These are phyloP conservation scores for Blastobotrys americana DNA, from an alignment of 805 yeast species.

Conservation along the genomic window DNA sequence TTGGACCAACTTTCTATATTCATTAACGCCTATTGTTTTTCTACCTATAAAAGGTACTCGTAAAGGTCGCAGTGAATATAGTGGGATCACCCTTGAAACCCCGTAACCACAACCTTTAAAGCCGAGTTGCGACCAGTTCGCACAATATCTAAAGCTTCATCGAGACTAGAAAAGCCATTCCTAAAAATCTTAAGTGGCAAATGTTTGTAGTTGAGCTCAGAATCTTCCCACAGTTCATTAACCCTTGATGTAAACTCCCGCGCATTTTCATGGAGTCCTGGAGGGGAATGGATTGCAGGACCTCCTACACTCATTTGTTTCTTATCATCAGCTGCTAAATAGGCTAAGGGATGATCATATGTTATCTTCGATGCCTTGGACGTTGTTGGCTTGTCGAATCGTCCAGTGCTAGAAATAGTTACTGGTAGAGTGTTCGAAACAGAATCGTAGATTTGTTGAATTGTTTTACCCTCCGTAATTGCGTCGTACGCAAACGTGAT, in stretches of 20 bases:
- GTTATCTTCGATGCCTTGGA: too few species aligned
- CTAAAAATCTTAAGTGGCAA: constrained; percentile 13
- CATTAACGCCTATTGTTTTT: too few species aligned
- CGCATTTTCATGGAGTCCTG: constrained; percentile 11
- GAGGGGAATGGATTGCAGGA: constrained; percentile 8
- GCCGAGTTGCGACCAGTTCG: constrained; percentile 14
- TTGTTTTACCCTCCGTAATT: constrained; percentile 14
- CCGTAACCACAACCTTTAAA: constrained; percentile 10
- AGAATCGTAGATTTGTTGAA: constrained; percentile 13
- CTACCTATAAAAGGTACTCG: too few species aligned
- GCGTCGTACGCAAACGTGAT: constrained; percentile 24
- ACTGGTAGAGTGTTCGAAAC: too few species aligned
- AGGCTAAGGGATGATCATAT: constrained; percentile 11
- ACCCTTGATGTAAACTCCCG: constrained; percentile 3
- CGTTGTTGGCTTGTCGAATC: too few species aligned
- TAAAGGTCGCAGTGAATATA: neutral
- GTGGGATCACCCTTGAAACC: neutral
- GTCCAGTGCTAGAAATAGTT: too few species aligned
- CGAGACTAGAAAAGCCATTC: constrained; percentile 12
- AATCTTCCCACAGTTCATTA: neutral
- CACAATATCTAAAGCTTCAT: constrained; percentile 11
- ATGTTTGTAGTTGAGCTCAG: constrained; percentile 2
- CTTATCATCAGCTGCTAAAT: constrained; percentile 11
- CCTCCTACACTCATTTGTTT: constrained; percentile 12
- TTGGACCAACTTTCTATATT: too few species aligned